These are phyloP conservation scores for Kuraishia capsulata DNA, from an alignment of 805 yeast species.

Conservation along the genomic window DNA sequence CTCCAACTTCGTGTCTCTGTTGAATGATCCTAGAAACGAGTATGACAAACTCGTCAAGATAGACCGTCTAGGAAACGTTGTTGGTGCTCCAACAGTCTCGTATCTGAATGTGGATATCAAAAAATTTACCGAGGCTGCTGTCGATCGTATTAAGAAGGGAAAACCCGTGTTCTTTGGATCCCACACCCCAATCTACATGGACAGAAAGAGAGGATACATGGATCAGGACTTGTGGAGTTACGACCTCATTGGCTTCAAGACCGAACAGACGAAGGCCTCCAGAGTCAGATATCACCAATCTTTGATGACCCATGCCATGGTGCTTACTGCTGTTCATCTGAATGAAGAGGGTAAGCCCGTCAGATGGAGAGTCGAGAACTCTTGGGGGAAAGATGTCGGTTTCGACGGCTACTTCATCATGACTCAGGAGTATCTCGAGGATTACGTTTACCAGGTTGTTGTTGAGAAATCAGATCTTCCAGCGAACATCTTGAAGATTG, in stretches of 20 bases:
- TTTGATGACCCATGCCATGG: slow-evolving; percentile 88
- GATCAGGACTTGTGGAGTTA: slow-evolving; percentile 66
- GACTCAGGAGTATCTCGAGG: slow-evolving; percentile 69
- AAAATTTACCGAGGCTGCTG: slow-evolving; percentile 1
- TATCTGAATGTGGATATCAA: slow-evolving; percentile 31
- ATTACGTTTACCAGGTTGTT: slow-evolving; percentile 67
- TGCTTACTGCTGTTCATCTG: slow-evolving; percentile 71
- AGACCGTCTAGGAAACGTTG: slow-evolving; percentile 66
- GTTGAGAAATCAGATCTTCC: slow-evolving; percentile 43
- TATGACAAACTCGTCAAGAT: slow-evolving; percentile 57
- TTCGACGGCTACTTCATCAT: slow-evolving; percentile 59
- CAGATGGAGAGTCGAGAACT: slow-evolving; percentile 68
- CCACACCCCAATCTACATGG: slow-evolving; percentile 75
- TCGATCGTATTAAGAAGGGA: slow-evolving; percentile 51
- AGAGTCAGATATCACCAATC: slow-evolving; percentile 65
- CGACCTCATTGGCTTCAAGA: slow-evolving; percentile 40
- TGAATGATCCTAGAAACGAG: slow-evolving; percentile 77
- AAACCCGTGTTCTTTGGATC: slow-evolving; percentile 85
- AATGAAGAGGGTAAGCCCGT: slow-evolving; percentile 53
- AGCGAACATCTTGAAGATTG: slow-evolving; percentile 26
- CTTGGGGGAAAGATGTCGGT: slow-evolving; percentile 69
- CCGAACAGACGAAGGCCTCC: slow-evolving; percentile 51
- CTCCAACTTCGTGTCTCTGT: slow-evolving; percentile 48
- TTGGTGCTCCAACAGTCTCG: slow-evolving; percentile 58
- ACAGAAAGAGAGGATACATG: slow-evolving; percentile 58